These are phyloP conservation scores for Coniferiporia sulphurascens DNA, from an alignment of 1,284 basidiomycete species.

Conservation along the genomic window DNA sequence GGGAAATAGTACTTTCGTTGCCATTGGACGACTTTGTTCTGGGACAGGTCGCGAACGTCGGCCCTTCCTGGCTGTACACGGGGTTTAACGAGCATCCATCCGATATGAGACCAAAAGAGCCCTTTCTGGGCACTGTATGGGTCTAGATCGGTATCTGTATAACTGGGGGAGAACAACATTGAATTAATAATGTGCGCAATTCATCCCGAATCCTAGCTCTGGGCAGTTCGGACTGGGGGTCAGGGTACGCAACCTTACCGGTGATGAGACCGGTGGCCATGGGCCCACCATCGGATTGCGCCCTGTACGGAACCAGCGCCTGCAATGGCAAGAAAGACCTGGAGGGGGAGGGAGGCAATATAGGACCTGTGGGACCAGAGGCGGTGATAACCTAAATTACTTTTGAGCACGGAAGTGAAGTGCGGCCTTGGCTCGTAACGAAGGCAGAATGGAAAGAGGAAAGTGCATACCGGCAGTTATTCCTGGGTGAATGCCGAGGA, in stretches of 20 bases:
- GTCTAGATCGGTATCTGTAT: constrained; percentile 88
- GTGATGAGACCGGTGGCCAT: constrained; percentile 86
- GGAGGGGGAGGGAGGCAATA: constrained; percentile 72
- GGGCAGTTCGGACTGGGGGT: neutral
- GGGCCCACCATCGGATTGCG: constrained; percentile 91
- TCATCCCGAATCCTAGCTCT: neutral
- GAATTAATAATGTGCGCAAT: neutral
- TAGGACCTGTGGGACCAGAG: constrained; percentile 91
- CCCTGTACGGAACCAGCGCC: constrained; percentile 88
- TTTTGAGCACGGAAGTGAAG: neutral
- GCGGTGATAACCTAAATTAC: constrained; percentile 72
- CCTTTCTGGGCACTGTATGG: constrained; percentile 86
- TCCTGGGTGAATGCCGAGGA: constrained; percentile 33
- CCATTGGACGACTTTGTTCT: constrained; percentile 74
- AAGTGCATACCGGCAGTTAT: constrained; percentile 52
- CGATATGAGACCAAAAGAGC: constrained; percentile 78
- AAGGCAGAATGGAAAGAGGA: neutral
- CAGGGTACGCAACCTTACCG: constrained; percentile 31
- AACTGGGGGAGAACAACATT: constrained; percentile 23
- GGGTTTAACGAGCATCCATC: constrained; percentile 88
- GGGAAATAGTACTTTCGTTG: constrained; percentile 79
- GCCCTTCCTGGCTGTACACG: constrained; percentile 70
- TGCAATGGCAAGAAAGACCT: constrained; percentile 69
- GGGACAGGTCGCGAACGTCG: constrained; percentile 77
- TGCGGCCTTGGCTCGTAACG: neutral